Evolutionary conservation across 441 rosid genomes (phyloP), one percentile per base, ranked within the genome.

Genomic region (Jatropha multifida): DNA sequence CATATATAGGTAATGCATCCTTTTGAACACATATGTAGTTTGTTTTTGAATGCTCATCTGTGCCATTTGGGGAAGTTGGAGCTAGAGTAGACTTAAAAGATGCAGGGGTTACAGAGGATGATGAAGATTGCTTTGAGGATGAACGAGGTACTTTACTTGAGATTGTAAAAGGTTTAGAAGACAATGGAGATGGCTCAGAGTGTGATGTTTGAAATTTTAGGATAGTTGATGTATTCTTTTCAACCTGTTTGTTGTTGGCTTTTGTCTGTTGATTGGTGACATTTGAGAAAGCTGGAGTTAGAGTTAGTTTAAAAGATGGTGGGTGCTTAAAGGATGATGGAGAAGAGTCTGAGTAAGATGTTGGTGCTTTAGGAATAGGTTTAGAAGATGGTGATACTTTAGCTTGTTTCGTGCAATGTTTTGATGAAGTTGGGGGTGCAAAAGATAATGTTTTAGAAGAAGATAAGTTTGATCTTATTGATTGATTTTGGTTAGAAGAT

Each of bases 31-130:
- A 1, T 20, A 14, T 51, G 59, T 73, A 75, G 18, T 11, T 58
- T 26, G 42, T 42, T 69, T 69, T 73, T 8, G 44, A 32, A 15
- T 23, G 65, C 70, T 69, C 62, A 40, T 68, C 23, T 48, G 23
- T 18, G 41, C 18, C 26, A 68, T 63, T 38, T 23, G 55, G 13
- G 63, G 58, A 42, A 49, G 67, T 38, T 52, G 67, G 67, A 26
- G 74, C 73, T n/a, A 76, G 74, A 75, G 75, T 64, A 49, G 79
- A 71, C 68, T 75, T 77, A 61, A 49, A 71, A 65, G 79, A 68
- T 46, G 63, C 55, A 62, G 20, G 32, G 48, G 56, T 3, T 14
- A 60, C 65, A 3, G 69, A 52, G 14, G 76, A 40, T 17, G 74
- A 52, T 38, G 79, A 44, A 61, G 64, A 14, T 5, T 48, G 74